Conservation (phyloP, 805 yeast genomes). For the Isabelozyma heimii region DNA sequence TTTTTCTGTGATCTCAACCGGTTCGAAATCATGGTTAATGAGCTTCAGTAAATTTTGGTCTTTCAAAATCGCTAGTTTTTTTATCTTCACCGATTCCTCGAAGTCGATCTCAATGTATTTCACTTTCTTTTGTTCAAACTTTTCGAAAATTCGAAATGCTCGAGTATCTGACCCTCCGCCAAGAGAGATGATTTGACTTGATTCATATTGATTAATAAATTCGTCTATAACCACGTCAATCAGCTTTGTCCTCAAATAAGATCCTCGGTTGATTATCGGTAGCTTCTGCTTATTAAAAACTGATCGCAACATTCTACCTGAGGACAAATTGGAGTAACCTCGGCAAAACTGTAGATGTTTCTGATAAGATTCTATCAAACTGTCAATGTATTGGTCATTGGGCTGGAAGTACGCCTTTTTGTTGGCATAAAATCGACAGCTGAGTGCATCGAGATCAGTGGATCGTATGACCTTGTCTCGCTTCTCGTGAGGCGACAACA, state of each 20-base stretch:
- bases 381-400: conserved; percentile 32
- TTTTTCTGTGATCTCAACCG: conserved; percentile 9
- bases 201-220: conserved; percentile 32
- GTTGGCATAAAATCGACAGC: conserved; percentile 58
- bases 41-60: conserved; percentile 23
- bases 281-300: conserved; percentile 44
- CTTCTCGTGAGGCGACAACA: conserved; percentile 33
- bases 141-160: conserved; percentile 47
- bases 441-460: conserved; percentile 72
- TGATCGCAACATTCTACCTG: conserved; percentile 37
- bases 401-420: conserved; percentile 45
- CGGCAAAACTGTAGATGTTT: conserved; percentile 35
- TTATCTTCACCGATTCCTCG: conserved; percentile 48
- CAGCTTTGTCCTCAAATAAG: conserved; percentile 56
- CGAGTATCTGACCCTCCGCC: conserved; percentile 84
- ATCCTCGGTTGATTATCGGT: conserved; percentile 72
- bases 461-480: conserved; percentile 47
- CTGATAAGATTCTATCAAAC: conserved; percentile 33
- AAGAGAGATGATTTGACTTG: conserved; percentile 59
- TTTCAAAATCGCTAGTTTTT: conserved; percentile 45
- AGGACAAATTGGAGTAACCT: conserved; percentile 38
- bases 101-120: conserved; percentile 65
- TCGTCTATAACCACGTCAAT: conserved; percentile 46
- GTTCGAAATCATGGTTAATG: conserved; percentile 12
- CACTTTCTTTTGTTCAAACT: conserved; percentile 19